Evolutionary conservation across 495 filamentous ascomycete species (phyloP), one percentile per base, ranked within the genome.

Genomic region (Podospora bellae-mahoneyi): DNA sequence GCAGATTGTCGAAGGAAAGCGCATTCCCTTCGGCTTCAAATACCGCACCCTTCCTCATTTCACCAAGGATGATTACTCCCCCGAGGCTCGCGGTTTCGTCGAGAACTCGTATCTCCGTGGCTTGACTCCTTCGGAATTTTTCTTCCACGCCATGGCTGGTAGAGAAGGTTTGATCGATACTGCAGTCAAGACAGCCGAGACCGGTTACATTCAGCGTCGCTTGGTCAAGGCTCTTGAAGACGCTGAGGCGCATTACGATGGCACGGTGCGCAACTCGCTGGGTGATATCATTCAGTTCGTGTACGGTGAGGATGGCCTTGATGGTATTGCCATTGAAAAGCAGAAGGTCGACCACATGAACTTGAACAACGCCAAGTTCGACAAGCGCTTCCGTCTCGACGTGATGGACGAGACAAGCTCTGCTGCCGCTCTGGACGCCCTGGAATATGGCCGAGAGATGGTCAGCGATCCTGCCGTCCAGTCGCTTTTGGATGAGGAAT

Each of bases 111-210:
- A 99, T 73, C 87, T 99, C 30, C 91, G 95, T 83, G 95, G 95
- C 48, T 81, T 99, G 67, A 99, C 95, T 0, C 94, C 95, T 2
- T 90, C 91, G 1, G 95, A 99, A 73, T 99, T 98, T 79, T 99
- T 97, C 84, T 99, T 99, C 85, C 95, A 99, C 82, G 95, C 95
- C 71, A 99, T 99, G 95, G 95, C 95, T 81, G 95, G 95, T 91
- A 90, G 95, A 82, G 95, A 99, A 80, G 95, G 95, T 95, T 84
- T 99, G 59, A 99, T 99, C 72, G 95, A 99, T 86, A 99, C 95
- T 23, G 95, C 95, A 72, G 95, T 99, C 76, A 99, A 99, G 85
- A 99, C 95, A 68, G 95, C 95, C 44, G 95, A 99, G 76, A 99
- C 95, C 56, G 95, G 95, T 80, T 99, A 99, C 78, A 98, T 99